Percentiles rank a stretch among this genome's conserved stretches.
Conservation (phyloP, 2,329 filamentous ascomycete genomes). For the Albifimbria verrucaria region DNA sequence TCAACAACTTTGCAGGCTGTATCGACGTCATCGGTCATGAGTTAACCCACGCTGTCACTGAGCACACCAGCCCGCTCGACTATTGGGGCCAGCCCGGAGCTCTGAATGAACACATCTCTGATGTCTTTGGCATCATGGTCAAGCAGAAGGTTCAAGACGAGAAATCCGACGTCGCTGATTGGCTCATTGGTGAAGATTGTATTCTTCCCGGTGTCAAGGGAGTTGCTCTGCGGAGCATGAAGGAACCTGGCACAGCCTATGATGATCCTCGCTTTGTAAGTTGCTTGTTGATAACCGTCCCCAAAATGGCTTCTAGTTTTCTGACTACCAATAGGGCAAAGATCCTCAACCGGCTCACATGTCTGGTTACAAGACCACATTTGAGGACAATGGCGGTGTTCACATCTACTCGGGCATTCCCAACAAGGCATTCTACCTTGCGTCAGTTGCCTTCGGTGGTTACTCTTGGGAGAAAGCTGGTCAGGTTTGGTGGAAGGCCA, state of each 20-base stretch:
- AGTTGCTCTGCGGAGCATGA: slow-evolving; percentile 51
- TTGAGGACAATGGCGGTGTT: slow-evolving; percentile 50
- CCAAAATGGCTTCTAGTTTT: not conserved
- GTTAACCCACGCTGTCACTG: slow-evolving; percentile 52
- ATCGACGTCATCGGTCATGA: slow-evolving; percentile 58
- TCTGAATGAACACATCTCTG: slow-evolving; percentile 54
- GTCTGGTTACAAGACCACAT: slow-evolving; percentile 35
- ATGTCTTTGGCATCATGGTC: slow-evolving; percentile 55
- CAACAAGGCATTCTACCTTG: slow-evolving; percentile 54
- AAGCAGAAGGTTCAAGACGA: slow-evolving; percentile 49
- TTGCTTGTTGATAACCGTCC: slow-evolving; percentile 7
- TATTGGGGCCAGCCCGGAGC: slow-evolving; percentile 52
- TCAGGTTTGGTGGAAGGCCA: slow-evolving; percentile 49
- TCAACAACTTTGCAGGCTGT: slow-evolving; percentile 48
- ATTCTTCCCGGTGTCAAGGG: slow-evolving; percentile 49
- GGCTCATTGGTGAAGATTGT: slow-evolving; percentile 52
- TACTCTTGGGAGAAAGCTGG: slow-evolving; percentile 53
- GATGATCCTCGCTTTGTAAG: slow-evolving; percentile 47
- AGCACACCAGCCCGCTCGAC: slow-evolving; percentile 45
- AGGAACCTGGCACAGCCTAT: slow-evolving; percentile 50
- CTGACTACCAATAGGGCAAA: slow-evolving; percentile 35
- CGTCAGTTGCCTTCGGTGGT: slow-evolving; percentile 44
- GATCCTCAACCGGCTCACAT: slow-evolving; percentile 51
- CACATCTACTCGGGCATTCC: slow-evolving; percentile 56
- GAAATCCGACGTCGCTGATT: slow-evolving; percentile 44